A percentile compares a stretch with the other conserved stretches of the same genome.
These are phyloP conservation scores for Coprinopsis strossmayeri DNA, from an alignment of 768 basidiomycete species.

Conservation along the genomic window DNA sequence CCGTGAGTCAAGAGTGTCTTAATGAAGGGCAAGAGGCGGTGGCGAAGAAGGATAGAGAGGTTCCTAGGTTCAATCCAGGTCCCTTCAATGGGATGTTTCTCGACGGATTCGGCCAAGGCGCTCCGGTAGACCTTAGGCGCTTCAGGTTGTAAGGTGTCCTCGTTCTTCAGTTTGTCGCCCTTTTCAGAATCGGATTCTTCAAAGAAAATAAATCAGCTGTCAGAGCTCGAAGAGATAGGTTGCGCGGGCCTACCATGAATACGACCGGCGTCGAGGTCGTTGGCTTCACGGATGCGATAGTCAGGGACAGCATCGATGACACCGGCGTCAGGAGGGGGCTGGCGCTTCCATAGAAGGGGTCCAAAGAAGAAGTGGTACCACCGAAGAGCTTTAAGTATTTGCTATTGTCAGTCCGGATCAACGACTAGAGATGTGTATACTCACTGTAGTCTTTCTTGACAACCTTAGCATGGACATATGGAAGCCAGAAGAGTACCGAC, in stretches of 20 bases:
- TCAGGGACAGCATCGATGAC: constrained; percentile 17
- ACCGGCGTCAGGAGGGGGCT: constrained; percentile 17
- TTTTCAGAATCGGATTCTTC: constrained; percentile 16
- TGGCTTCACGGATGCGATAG: constrained; percentile 18
- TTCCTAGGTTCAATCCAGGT: constrained; percentile 22
- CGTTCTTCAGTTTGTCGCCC: constrained; percentile 2
- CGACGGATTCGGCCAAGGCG: constrained; percentile 11
- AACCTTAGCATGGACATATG: constrained; percentile 21
- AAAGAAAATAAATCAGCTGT: neutral
- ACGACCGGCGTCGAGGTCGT: neutral
- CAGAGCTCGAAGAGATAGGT: neutral
- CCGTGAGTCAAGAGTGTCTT: constrained; percentile 17
- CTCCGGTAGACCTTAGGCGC: constrained; percentile 2
- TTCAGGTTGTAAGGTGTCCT: neutral
- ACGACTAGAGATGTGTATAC: constrained; percentile 1
- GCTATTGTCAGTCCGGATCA: neutral
- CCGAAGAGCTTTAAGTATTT: constrained; percentile 20
- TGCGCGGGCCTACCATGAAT: neutral
- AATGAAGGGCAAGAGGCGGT: constrained; percentile 19
- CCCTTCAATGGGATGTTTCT: constrained; percentile 20
- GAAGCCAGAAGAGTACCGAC: constrained; percentile 22
- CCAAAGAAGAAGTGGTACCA: constrained; percentile 25
- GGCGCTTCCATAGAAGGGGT: constrained; percentile 20
- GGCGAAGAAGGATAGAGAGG: constrained; percentile 20
- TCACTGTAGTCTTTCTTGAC: constrained; percentile 22